Evolutionary conservation across 768 basidiomycete genomes (phyloP), one percentile per base, ranked within the genome.

Genomic region (Dioszegia aurantiaca): DNA sequence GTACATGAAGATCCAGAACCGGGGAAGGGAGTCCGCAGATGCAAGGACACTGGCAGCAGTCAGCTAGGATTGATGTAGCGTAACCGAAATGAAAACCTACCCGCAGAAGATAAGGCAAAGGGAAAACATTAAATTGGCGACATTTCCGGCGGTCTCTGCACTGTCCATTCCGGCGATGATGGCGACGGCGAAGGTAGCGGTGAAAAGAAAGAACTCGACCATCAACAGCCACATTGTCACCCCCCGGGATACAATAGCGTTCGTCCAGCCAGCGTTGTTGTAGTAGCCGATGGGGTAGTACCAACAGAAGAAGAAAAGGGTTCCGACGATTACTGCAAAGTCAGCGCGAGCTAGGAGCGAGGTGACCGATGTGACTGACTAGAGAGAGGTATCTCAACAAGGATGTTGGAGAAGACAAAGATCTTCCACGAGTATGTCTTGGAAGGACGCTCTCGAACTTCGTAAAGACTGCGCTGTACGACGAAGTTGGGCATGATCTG

Each of bases 101-200:
- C 74, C 79, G 63, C 79, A 79, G 74, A 81, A 80, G 31, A 81
- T 70, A 23, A 81, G 62, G 43, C 67, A 76, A 36, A 81, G 65
- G 6, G 77, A 77, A 72, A 80, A 80, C 43, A 80, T 49, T 46
- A 81, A 57, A 47, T 78, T 78, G 51, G 76, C 80, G 23, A 79
- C 58, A 54, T 80, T 80, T 36, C 79, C 79, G 14, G 73, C 79
- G 12, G 74, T 77, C 58, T 80, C 78, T 26, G 78, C 78, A 14
- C 73, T 69, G 0, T 75, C 73, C 41, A 72, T 72, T 16, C 72
- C 76, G 2, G 78, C 78, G 10, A 80, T 77, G 31, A 78, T 58
- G 61, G 77, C 69, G 57, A 78, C 73, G 10, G 78, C 64, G 54
- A 77, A 77, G 0, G 73, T 76, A 33, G 61, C 60, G 9, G 73